Conservation (phyloP, 345 rosid species). For the Gossypium stocksii region DNA sequence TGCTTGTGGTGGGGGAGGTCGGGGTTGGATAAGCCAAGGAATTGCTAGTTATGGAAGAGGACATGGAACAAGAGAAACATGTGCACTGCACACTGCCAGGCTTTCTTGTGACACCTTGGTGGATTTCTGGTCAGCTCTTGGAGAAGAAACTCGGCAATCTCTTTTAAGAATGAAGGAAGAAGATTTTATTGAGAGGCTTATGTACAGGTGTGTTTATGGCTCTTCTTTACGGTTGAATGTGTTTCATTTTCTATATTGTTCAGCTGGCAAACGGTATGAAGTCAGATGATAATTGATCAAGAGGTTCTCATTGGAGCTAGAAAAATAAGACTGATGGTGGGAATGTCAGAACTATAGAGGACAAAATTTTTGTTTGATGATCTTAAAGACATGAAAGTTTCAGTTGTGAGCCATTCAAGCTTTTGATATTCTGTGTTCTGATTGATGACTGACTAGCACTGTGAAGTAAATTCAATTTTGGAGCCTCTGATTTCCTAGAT, state of each 20-base stretch:
- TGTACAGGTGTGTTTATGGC: conserved; percentile 63
- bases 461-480: neutral
- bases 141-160: conserved; percentile 77
- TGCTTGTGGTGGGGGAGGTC: conserved; percentile 97
- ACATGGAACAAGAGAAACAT: conserved; percentile 87
- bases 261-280: conserved; percentile 7
- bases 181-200: conserved; percentile 85
- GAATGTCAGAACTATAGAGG: conserved; percentile 12
- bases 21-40: conserved; percentile 96
- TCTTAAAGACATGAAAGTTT: neutral
- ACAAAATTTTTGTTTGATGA: conserved; percentile 1
- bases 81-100: conserved; percentile 89
- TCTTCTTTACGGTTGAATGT: conserved; percentile 12
- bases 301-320: conserved; percentile 14
- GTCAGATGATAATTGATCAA: conserved; percentile 13
- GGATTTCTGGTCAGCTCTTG: conserved; percentile 92
- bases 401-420: neutral
- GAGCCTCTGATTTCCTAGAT: conserved; percentile 8
- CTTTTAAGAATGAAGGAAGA: conserved; percentile 95
- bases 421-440: neutral
- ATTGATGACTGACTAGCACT: neutral
- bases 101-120: conserved; percentile 86
- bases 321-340: neutral
- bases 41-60: conserved; percentile 73
- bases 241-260: conserved; percentile 14